These are phyloP conservation scores for Phellopilus nigrolimitatus DNA, from an alignment of 1,284 basidiomycete genomes.

Conservation along the genomic window DNA sequence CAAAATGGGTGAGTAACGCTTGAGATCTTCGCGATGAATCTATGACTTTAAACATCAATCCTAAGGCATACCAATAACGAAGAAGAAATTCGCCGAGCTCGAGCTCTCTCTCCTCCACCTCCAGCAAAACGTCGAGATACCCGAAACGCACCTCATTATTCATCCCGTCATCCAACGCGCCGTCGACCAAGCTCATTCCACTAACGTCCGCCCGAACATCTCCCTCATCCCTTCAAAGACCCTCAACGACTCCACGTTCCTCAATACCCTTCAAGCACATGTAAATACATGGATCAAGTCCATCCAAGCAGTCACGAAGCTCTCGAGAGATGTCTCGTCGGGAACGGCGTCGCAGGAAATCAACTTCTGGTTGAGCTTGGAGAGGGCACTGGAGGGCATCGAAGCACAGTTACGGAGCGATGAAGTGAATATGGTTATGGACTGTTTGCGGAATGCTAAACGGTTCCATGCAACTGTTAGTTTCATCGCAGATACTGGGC, in stretches of 20 bases:
- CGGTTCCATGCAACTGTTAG: conserved; percentile 97
- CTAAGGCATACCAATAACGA: conserved; percentile 92
- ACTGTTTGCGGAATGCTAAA: conserved; percentile 92
- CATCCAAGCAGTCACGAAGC: conserved; percentile 94
- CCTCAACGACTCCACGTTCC: conserved; percentile 85
- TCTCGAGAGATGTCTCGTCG: conserved; percentile 87
- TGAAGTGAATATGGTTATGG: conserved; percentile 92
- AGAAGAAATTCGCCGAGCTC: conserved; percentile 98
- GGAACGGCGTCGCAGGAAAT: conserved; percentile 98
- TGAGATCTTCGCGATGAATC: background rate
- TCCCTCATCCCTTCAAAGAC: conserved; percentile 71
- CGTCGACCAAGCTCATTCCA: conserved; percentile 70
- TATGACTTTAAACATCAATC: background rate
- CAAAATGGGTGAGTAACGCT: conserved; percentile 68
- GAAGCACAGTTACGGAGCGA: conserved; percentile 90
- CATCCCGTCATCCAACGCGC: conserved; percentile 88
- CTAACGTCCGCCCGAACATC: conserved; percentile 62
- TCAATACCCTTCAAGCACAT: conserved; percentile 90
- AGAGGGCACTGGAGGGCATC: conserved; percentile 89
- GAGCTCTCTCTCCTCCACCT: conserved; percentile 94
- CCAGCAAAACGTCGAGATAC: conserved; percentile 99
- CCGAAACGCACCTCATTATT: conserved; percentile 90
- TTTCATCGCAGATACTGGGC: conserved; percentile 95
- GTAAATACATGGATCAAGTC: conserved; percentile 99
- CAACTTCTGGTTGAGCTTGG: conserved; percentile 97